phyloP scores from a whole-genome alignment of 768 basidiomycete species.

The Suillus brevipes region DNA sequence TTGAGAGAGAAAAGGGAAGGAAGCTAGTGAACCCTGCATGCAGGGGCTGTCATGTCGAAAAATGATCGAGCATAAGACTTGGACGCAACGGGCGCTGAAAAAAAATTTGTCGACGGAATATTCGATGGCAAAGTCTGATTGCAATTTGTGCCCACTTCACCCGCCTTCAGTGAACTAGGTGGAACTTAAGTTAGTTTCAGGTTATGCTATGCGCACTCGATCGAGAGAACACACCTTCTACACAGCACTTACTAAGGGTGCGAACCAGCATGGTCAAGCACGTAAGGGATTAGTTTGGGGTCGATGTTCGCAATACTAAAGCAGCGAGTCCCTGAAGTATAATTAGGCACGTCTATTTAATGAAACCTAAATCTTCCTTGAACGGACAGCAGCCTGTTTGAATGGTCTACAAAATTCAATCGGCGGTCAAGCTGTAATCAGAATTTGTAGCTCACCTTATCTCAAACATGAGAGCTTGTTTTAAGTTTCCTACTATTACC shows the following conservation, averaged over 20 bases:
- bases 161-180: too few species aligned
- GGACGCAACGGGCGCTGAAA: background rate
- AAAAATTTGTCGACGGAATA: background rate
- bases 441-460: background rate
- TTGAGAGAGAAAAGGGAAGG: background rate
- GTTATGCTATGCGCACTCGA: background rate
- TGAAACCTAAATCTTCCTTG: background rate
- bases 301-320: background rate
- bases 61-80: background rate
- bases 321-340: background rate
- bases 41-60: background rate
- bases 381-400: background rate
- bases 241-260: background rate
- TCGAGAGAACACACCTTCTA: background rate
- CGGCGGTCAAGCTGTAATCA: background rate
- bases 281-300: background rate
- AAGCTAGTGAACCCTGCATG: constrained; percentile 1
- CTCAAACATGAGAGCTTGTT: background rate
- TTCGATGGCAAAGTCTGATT: background rate
- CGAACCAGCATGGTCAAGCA: background rate
- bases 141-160: background rate
- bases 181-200: background rate
- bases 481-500: background rate
- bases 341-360: background rate
- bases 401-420: background rate